These are phyloP conservation scores for Thielaviopsis euricoi DNA, from an alignment of 2,329 filamentous ascomycete genomes.

Conservation along the genomic window DNA sequence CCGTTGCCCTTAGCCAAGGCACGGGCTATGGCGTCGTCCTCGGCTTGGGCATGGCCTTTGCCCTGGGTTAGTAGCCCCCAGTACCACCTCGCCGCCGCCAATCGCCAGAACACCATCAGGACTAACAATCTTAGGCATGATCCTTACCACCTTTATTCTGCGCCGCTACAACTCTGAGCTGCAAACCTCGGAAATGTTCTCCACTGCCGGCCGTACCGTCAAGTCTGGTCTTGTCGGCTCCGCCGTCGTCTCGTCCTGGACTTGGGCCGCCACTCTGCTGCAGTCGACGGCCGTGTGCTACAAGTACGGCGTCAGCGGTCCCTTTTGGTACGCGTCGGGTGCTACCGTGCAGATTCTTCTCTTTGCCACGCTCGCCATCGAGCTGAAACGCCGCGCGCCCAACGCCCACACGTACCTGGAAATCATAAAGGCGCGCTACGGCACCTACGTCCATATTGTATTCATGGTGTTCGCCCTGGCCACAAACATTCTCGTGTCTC, in stretches of 20 bases:
- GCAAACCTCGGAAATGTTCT: constrained; percentile 88
- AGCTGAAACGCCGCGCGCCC: constrained; percentile 70
- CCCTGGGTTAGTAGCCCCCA: constrained; percentile 3
- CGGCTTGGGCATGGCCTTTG: constrained; percentile 48
- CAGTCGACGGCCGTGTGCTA: constrained; percentile 74
- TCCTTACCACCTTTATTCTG: constrained; percentile 52
- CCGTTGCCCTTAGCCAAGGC: constrained; percentile 17
- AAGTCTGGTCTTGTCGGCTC: constrained; percentile 79
- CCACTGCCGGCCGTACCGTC: constrained; percentile 70
- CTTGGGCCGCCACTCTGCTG: constrained; percentile 72
- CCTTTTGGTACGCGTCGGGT: constrained; percentile 46
- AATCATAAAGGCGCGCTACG: constrained; percentile 68
- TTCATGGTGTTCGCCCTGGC: constrained; percentile 71
- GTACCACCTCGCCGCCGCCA: not conserved
- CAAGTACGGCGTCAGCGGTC: constrained; percentile 51
- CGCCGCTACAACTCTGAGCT: constrained; percentile 48
- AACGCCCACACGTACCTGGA: constrained; percentile 80
- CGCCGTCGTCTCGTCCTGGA: constrained; percentile 87
- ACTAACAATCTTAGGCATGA: constrained; percentile 23
- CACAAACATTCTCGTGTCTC: constrained; percentile 75
- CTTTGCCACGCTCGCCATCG: constrained; percentile 80
- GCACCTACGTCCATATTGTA: constrained; percentile 51
- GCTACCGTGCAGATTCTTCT: constrained; percentile 77
- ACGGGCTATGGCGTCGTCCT: constrained; percentile 56
- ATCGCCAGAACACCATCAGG: not conserved